Percentiles rank a stretch among this genome's conserved stretches.
Evolutionary conservation across 306 rosid genomes (phyloP).

Genomic region (Sechiopsis laciniata): DNA sequence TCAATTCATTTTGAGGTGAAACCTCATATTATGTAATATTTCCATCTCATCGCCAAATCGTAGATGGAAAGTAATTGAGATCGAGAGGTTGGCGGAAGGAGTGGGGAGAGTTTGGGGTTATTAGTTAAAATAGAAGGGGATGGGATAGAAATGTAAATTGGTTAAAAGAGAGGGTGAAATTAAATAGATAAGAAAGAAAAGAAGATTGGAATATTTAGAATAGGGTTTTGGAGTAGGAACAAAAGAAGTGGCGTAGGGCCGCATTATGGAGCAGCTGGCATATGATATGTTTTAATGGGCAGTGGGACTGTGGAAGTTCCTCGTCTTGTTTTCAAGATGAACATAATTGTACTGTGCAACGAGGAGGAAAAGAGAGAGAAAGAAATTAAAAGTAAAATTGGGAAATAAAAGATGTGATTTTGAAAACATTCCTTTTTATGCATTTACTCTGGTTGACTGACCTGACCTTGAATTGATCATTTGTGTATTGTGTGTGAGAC

Average conservation of each 20-base stretch:
- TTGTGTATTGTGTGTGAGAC: slow-evolving; percentile 18
- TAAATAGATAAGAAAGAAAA: background rate
- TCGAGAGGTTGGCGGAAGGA: too few species aligned
- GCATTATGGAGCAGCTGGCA: slow-evolving; percentile 18
- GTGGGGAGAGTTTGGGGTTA: too few species aligned
- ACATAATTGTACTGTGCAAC: slow-evolving; percentile 20
- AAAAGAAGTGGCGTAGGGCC: slow-evolving; percentile 23
- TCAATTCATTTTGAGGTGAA: too few species aligned
- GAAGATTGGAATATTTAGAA: slow-evolving; percentile 13
- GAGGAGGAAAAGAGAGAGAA: slow-evolving; percentile 25
- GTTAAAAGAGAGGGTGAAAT: too few species aligned
- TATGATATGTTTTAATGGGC: slow-evolving; percentile 19
- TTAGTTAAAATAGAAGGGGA: too few species aligned
- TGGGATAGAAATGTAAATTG: too few species aligned
- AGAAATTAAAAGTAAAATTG: slow-evolving; percentile 17
- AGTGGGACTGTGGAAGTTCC: slow-evolving; percentile 8
- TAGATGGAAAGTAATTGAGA: too few species aligned
- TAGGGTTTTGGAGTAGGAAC: slow-evolving; percentile 5
- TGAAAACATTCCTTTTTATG: slow-evolving; percentile 37
- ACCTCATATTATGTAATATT: too few species aligned
- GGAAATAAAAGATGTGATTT: background rate
- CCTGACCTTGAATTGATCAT: background rate
- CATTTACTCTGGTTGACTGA: slow-evolving; percentile 40
- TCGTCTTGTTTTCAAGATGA: slow-evolving; percentile 16
- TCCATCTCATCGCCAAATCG: too few species aligned